Evolutionary conservation across 1,284 basidiomycete species (phyloP).

Genomic region (Malassezia slooffiae): DNA sequence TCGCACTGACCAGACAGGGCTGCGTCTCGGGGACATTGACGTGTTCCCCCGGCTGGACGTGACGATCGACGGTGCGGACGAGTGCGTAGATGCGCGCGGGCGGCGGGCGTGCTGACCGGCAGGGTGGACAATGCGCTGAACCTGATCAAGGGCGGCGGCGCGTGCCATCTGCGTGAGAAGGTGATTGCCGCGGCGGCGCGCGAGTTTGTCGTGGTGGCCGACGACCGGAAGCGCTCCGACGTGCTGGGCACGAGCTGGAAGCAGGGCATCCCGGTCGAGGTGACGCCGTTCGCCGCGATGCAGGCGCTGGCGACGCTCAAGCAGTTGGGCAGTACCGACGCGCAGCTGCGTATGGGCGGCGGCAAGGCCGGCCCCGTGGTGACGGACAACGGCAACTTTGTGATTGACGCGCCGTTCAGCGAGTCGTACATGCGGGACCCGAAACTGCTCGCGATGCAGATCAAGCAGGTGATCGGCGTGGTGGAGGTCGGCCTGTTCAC

Average conservation of each 20-base stretch:
- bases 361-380: conserved; percentile 83
- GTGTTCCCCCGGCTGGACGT: conserved; percentile 71
- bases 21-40: conserved; percentile 73
- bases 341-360: conserved; percentile 38
- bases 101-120: neutral
- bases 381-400: conserved; percentile 60
- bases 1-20: conserved; percentile 31
- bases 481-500: conserved; percentile 95
- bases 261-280: conserved; percentile 87
- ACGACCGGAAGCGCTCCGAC: conserved; percentile 70
- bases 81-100: conserved; percentile 45
- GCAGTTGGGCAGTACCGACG: conserved; percentile 30
- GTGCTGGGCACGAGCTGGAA: conserved; percentile 72
- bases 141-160: conserved; percentile 94
- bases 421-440: conserved; percentile 32
- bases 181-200: conserved; percentile 87
- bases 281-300: conserved; percentile 88
- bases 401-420: conserved; percentile 42
- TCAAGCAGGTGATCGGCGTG: conserved; percentile 61
- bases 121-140: conserved; percentile 81
- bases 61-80: conserved; percentile 92
- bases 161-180: conserved; percentile 92
- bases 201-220: conserved; percentile 79
- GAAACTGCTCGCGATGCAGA: conserved; percentile 24
- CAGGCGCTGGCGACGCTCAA: conserved; percentile 51